A percentile compares a stretch with the other conserved stretches of the same genome.
Evolutionary conservation across 1,284 basidiomycete species (phyloP).

Genomic region (Coniferiporia weirii): DNA sequence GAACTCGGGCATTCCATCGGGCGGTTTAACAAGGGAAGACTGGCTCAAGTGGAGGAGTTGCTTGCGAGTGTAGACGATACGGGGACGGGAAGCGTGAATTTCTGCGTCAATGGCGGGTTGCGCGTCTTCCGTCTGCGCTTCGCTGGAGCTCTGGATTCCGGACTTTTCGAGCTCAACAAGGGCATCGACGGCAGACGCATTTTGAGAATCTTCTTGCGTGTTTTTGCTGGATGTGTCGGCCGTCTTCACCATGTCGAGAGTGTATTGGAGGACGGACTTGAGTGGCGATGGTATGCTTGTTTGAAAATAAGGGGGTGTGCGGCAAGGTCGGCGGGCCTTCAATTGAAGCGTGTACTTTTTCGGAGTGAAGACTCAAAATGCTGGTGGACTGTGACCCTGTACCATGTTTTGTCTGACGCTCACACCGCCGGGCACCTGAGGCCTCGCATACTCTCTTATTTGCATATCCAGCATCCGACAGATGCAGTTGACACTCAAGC

Average conservation of each 20-base stretch:
- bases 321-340: constrained; percentile 1
- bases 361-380: not conserved
- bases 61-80: constrained; percentile 59
- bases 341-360: not conserved
- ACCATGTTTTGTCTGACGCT: not conserved
- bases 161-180: constrained; percentile 34
- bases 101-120: constrained; percentile 26
- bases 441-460: not conserved
- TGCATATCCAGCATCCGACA: not conserved
- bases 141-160: constrained; percentile 31
- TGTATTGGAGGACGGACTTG: constrained; percentile 7
- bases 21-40: constrained; percentile 73
- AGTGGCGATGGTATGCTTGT: not conserved
- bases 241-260: constrained; percentile 18
- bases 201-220: constrained; percentile 4
- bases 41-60: constrained; percentile 64
- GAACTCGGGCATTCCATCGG: constrained; percentile 70
- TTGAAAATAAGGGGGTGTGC: not conserved
- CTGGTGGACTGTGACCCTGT: not conserved
- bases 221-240: constrained; percentile 12
- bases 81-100: constrained; percentile 32
- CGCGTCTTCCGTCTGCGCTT: constrained; percentile 25
- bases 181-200: constrained; percentile 24
- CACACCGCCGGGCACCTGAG: not conserved
- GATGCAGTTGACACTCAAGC: constrained; percentile 51